Evolutionary conservation across 2,329 filamentous ascomycete genomes (phyloP), one percentile per base, ranked within the genome.

Genomic region (Aspergillus sp.): DNA sequence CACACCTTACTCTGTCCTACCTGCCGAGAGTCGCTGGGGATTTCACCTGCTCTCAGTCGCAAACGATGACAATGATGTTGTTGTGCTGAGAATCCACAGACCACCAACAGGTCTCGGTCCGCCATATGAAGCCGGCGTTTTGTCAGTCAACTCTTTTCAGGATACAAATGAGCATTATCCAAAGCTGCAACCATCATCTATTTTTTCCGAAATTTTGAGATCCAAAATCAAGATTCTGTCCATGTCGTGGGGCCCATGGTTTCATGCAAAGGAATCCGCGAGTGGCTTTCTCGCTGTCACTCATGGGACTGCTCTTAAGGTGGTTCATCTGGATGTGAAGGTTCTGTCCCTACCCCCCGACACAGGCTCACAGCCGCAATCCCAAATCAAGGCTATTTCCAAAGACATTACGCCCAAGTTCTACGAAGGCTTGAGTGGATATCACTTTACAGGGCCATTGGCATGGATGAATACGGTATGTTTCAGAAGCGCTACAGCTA

Each of bases 41-140:
- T 63, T 21, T 36, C 66, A 76, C 38, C 53, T 76, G 57, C 64
- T 81, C 5, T 65, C 68, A 7, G 67, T 79, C 1, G 70, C 74
- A 1, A 80, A 78, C 57, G 78, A 80, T 64, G 66, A 67, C 21
- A 74, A 76, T 60, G 76, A 79, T 59, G 59, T 78, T 21, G 66
- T 73, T 39, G 41, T 78, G 1, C 53, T 79, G 15, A 70, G 62
- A 5, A 60, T 75, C 2, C 64, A 61, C 21, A 65, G 70, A 21
- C 52, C 62, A 36, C 8, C 43, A 28, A 38, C 49, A n/a, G 45
- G 55, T 2, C 47, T 56, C n/a, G 49, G 39, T 19, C 36, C 48
- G 12, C 72, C 72, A 41, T 57, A 63, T 23, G 28, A 39, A 6
- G 58, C 73, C 2, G 67, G 74, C 5, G 69, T 74, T 6, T 21